Evolutionary conservation across 176 grass and related monocot genomes (phyloP).

Genomic region (Hordeum marinum): DNA sequence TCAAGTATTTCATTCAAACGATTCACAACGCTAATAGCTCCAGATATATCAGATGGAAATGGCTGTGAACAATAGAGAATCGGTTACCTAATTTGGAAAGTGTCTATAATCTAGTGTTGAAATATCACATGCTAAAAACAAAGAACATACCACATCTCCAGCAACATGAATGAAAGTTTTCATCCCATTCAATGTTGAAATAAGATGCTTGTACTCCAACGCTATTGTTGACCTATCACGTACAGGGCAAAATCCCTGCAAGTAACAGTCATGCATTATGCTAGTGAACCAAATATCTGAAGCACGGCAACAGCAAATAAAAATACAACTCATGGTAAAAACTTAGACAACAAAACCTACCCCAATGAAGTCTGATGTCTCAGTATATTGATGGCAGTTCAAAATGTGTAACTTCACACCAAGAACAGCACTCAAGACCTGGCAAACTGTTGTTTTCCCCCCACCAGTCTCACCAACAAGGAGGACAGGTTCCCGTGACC

Average conservation of each 20-base stretch:
- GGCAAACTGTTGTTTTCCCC: slow-evolving; percentile 95
- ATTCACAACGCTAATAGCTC: slow-evolving; percentile 47
- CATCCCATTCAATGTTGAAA: slow-evolving; percentile 51
- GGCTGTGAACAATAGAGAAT: slow-evolving; percentile 40
- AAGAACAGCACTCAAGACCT: slow-evolving; percentile 71
- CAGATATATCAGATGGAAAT: slow-evolving; percentile 67
- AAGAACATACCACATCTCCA: slow-evolving; percentile 48
- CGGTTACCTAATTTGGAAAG: background rate
- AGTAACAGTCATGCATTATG: slow-evolving; percentile 20
- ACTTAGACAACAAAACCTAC: slow-evolving; percentile 41
- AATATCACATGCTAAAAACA: background rate
- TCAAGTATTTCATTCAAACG: slow-evolving; percentile 52
- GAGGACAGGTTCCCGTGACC: slow-evolving; percentile 85
- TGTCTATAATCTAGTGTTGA: background rate
- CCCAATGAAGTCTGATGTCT: slow-evolving; percentile 98
- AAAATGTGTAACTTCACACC: slow-evolving; percentile 76
- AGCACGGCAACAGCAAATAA: slow-evolving; percentile 17
- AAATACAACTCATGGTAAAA: slow-evolving; percentile 4
- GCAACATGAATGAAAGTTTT: slow-evolving; percentile 51
- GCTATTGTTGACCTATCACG: slow-evolving; percentile 86
- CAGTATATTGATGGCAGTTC: slow-evolving; percentile 99
- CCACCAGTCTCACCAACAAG: slow-evolving; percentile 97
- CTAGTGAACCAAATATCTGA: background rate
- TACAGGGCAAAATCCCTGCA: slow-evolving; percentile 88
- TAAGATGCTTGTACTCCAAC: slow-evolving; percentile 57